A percentile compares a stretch with the other conserved stretches of the same genome.
phyloP scores from a whole-genome alignment of 106 monocot species.

The Phalaenopsis equestris region DNA sequence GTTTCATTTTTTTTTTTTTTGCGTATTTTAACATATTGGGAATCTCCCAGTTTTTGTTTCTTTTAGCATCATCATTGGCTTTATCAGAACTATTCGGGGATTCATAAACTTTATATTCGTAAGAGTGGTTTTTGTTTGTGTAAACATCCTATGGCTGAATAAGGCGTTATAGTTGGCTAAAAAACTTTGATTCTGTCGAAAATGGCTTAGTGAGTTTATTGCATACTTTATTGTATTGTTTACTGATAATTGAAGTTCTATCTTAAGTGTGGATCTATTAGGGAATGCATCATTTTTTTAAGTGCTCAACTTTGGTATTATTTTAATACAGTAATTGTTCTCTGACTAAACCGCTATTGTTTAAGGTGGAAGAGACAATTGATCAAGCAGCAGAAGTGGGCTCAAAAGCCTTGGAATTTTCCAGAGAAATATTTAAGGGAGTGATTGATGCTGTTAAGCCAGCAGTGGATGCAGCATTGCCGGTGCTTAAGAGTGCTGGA shows the following conservation, averaged over 20 bases:
- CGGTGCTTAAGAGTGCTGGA: slow-evolving; percentile 48
- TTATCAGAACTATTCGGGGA: too few species aligned
- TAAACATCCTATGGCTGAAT: too few species aligned
- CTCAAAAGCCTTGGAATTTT: slow-evolving; percentile 36
- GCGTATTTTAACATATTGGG: too few species aligned
- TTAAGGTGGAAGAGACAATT: slow-evolving; percentile 63
- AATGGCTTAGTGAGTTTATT: not conserved
- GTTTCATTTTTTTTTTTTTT: too few species aligned
- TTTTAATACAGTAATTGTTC: not conserved
- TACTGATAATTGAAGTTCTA: not conserved
- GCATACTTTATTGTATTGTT: not conserved
- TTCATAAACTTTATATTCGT: too few species aligned
- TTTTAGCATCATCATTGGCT: too few species aligned
- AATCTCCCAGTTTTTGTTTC: too few species aligned
- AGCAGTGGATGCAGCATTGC: slow-evolving; percentile 52
- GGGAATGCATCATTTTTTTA: not conserved
- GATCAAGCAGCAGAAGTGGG: slow-evolving; percentile 44
- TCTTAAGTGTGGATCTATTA: not conserved
- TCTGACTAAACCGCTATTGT: not conserved
- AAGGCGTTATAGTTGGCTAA: too few species aligned
- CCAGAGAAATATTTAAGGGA: slow-evolving; percentile 30
- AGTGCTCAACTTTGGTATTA: not conserved
- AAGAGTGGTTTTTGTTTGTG: too few species aligned
- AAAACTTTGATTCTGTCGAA: not conserved
- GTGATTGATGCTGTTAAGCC: slow-evolving; percentile 61